These are phyloP conservation scores for Penicillium concentricum DNA, from an alignment of 2,329 filamentous ascomycete species.

Conservation along the genomic window DNA sequence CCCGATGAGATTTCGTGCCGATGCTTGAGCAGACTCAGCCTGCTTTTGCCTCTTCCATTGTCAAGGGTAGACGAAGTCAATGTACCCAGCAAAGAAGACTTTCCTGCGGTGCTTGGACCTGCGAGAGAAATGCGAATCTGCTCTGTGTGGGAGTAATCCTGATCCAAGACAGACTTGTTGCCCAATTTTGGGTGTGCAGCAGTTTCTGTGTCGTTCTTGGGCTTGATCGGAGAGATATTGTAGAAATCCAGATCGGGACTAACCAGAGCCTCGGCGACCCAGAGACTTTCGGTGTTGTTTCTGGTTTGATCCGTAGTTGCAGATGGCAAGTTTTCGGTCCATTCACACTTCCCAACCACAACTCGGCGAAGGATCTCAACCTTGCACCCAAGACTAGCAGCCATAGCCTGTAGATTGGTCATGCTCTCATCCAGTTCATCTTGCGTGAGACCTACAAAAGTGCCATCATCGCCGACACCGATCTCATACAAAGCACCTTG, in stretches of 20 bases:
- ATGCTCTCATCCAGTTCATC: conserved; percentile 94
- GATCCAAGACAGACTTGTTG: conserved; percentile 10
- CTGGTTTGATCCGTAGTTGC: conserved; percentile 24
- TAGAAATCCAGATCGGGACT: conserved; percentile 63
- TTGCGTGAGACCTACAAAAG: conserved; percentile 79
- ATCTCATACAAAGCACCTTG: conserved; percentile 94
- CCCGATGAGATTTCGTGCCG: conserved; percentile 90
- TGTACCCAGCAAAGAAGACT: conserved; percentile 86
- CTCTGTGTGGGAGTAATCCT: conserved; percentile 55
- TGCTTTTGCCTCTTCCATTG: conserved; percentile 87
- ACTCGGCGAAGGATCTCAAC: conserved; percentile 81
- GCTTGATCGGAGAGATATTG: conserved; percentile 20
- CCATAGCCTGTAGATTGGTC: conserved; percentile 82
- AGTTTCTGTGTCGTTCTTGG: background rate
- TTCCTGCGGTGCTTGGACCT: conserved; percentile 86
- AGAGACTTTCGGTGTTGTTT: conserved; percentile 58
- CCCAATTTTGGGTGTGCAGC: background rate
- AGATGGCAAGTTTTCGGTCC: conserved; percentile 32
- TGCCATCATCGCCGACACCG: conserved; percentile 91
- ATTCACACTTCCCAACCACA: conserved; percentile 78
- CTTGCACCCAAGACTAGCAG: conserved; percentile 82
- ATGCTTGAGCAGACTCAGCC: conserved; percentile 85
- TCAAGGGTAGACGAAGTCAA: conserved; percentile 84
- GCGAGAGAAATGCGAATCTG: conserved; percentile 85
- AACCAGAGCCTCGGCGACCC: conserved; percentile 89